Percentiles rank a stretch among this genome's conserved stretches.
Conservation (phyloP, 2,329 filamentous ascomycete species). For the Sporothrix luriei region DNA sequence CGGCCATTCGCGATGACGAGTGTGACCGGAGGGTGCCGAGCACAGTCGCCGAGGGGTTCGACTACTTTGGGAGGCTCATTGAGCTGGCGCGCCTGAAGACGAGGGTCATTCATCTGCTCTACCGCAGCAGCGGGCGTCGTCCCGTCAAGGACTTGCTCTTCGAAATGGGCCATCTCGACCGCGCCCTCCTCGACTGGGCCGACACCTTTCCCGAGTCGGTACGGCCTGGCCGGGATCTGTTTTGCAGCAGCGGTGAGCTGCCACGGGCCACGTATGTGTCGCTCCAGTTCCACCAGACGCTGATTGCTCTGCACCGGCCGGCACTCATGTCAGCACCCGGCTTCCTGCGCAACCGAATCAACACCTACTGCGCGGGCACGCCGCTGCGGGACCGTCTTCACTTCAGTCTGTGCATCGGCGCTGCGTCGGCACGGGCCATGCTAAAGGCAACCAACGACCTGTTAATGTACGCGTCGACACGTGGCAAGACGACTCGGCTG, state of each 20-base stretch:
- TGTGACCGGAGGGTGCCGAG: slow-evolving; percentile 13
- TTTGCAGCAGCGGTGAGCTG: slow-evolving; percentile 26
- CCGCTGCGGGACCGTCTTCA: slow-evolving; percentile 28
- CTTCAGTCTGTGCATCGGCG: slow-evolving; percentile 32
- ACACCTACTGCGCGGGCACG: slow-evolving; percentile 30
- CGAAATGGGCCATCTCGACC: slow-evolving; percentile 30
- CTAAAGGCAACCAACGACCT: slow-evolving; percentile 29
- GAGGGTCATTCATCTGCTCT: slow-evolving; percentile 23
- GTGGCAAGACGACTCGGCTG: neutral
- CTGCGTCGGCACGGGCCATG: slow-evolving; percentile 23
- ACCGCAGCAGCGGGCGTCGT: slow-evolving; percentile 10
- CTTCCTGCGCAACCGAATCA: slow-evolving; percentile 30
- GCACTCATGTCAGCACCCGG: slow-evolving; percentile 26
- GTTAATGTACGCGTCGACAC: slow-evolving; percentile 22
- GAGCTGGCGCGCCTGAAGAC: slow-evolving; percentile 25
- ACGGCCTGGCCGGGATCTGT: slow-evolving; percentile 28
- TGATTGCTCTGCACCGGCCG: slow-evolving; percentile 31
- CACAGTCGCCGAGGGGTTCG: neutral
- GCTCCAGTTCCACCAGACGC: slow-evolving; percentile 28
- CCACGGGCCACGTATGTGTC: slow-evolving; percentile 30
- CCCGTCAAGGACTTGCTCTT: slow-evolving; percentile 24
- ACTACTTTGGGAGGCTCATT: slow-evolving; percentile 28
- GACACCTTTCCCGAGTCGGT: slow-evolving; percentile 29
- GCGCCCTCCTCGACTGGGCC: slow-evolving; percentile 31
- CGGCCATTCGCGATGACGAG: slow-evolving; percentile 30